phyloP scores from a whole-genome alignment of 345 rosid genomes.

The Nephelium lappaceum region DNA sequence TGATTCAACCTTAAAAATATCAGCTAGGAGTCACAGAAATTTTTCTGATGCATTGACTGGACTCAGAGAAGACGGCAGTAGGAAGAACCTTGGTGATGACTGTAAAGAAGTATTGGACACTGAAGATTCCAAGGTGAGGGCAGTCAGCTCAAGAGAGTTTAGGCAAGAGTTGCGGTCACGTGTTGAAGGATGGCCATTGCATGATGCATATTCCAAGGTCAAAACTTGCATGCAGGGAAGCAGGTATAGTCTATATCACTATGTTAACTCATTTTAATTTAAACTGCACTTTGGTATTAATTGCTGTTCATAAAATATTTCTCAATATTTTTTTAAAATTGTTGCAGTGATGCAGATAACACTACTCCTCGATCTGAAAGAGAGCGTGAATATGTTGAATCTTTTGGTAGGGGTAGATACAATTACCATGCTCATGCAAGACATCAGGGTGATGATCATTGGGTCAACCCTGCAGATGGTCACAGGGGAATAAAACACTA shows the following conservation, averaged over 20 bases:
- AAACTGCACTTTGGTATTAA: background rate
- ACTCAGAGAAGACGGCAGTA: background rate
- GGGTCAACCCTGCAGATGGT: constrained; percentile 6
- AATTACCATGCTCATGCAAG: background rate
- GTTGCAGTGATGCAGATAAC: constrained; percentile 19
- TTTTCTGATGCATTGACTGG: constrained; percentile 14
- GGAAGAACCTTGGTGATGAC: constrained; percentile 6
- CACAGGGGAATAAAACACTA: constrained; percentile 2
- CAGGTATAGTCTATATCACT: constrained; percentile 9
- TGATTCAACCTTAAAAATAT: constrained; percentile 9
- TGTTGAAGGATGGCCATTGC: background rate
- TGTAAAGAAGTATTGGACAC: background rate
- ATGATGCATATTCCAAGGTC: background rate
- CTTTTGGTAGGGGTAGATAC: constrained; percentile 18
- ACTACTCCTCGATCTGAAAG: constrained; percentile 8
- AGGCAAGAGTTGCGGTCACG: constrained; percentile 3
- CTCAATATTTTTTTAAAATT: background rate
- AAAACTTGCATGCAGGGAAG: constrained; percentile 7
- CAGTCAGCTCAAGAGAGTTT: constrained; percentile 5
- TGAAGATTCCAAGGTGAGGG: background rate
- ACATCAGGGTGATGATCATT: constrained; percentile 15
- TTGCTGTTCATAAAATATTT: background rate
- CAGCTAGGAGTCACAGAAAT: background rate
- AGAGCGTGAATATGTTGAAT: constrained; percentile 16
- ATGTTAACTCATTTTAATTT: background rate